Base-by-base conservation (phyloP, 2,329 filamentous ascomycete genomes). In the Elsinoe arachidis region DNA sequence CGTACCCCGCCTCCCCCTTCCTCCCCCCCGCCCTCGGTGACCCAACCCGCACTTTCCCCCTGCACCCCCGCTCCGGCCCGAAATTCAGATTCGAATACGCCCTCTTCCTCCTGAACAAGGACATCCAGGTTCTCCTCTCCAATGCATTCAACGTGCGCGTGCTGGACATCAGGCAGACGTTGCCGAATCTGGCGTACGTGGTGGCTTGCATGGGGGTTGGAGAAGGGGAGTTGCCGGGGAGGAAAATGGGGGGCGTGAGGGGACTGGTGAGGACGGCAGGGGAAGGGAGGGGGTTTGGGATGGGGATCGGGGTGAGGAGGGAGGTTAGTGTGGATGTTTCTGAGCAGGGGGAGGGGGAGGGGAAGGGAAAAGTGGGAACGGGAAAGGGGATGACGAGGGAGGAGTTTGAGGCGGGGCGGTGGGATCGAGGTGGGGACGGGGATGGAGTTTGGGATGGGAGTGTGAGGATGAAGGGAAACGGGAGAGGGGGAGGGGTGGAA, bases 71-170 rank as follows among this genome's bases (percentile, higher is more conserved):
- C 59, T 80, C 82, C 2, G 83, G 90, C 0, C 68, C 68, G 5
- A 83, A 90, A 46, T 97, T 92, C 74, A 85, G 92, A 2, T 97
- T 97, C 70, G 92, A 97, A 65, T 99, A 97, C 69, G 93, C 80
- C 10, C 93, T 96, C 68, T 99, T 97, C 66, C 76, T 97, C n/a
- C 79, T 99, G 12, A 97, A 97, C 74, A 96, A 97, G 72, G 78
- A 97, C 67, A 91, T 99, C 57, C 91, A 97, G 64, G 77, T 84
- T 49, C 68, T 87, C 10, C 75, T 83, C 64, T 72, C 73, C 17
- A 80, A 78, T 59, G 73, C 76, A 1, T 84, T 90, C 62, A 86
- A 86, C 0, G 75, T 96, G 11, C 84, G 86, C 47, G 85, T 95
- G 1, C 80, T 96, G 61, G 93, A 99, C 66, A 90, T 96, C 15